Base-by-base conservation (phyloP, 495 filamentous ascomycete species). In the Annulohypoxylon maeteangense region DNA sequence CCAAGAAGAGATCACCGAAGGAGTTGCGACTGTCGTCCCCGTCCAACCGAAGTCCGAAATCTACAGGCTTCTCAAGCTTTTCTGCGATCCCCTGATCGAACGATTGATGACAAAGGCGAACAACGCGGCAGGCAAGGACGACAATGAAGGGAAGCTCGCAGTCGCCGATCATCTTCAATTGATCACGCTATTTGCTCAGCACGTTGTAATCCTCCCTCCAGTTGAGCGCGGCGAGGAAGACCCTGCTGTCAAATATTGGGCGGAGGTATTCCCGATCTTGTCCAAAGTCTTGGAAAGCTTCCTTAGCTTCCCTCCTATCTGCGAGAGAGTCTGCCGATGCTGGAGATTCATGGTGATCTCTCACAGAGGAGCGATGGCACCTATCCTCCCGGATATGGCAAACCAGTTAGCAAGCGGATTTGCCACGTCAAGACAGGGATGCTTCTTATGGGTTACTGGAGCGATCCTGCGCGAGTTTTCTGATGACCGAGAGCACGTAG, bases 301-400 rank as follows among this genome's bases (percentile, higher is more conserved):
- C 79, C 87, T 91, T 64, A 82, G 87, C 63, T 97, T 92, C 64
- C 81, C 90, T 2, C 95, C 95, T 6, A 96, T 99, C 61, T 90
- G 95, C 68, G 95, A 99, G 82, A 88, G 94, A 16, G 87, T 99
- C 20, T 97, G 94, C 79, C 87, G 95, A 53, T 97, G 92, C 83
- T 99, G 93, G 92, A 87, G 95, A 66, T 90, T 92, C 76, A 97
- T 97, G 94, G 88, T 98, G 25, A 92, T 98, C 62, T 97, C 93
- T 0, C 98, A 98, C 79, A 87, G 96, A 65, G 95, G 91, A 0
- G 92, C 92, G 53, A 95, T 96, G 83, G 87, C 90, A 20, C 93
- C 94, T 22, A 83, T 99, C 2, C 84, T 99, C 20, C 92, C 92
- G 4, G 85, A 89, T 7, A 87, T 99, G 74, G 95, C 96, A 20